These are phyloP conservation scores for Aegilops longissima DNA, from an alignment of 176 grass and related monocot genomes.

Conservation along the genomic window DNA sequence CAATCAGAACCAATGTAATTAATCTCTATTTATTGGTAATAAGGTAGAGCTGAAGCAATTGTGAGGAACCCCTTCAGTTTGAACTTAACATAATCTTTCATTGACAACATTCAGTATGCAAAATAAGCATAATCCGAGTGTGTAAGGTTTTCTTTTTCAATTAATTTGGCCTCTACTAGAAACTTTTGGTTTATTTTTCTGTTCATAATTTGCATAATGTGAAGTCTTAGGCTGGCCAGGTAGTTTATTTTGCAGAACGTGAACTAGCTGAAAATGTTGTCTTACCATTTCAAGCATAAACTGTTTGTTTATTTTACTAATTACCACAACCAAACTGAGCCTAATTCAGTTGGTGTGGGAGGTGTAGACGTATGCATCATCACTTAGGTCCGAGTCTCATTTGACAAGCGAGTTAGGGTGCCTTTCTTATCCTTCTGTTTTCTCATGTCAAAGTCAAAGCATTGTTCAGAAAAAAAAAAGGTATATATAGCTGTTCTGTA, in stretches of 20 bases:
- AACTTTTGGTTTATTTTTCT: not conserved
- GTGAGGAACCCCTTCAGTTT: not conserved
- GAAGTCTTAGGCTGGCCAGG: not conserved
- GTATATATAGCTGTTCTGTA: not conserved
- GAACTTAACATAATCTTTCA: not conserved
- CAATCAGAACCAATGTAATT: not conserved
- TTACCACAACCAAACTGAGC: no score
- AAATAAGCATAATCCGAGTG: not conserved
- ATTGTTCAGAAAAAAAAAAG: not conserved
- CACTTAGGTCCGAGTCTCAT: not conserved
- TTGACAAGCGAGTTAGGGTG: not conserved
- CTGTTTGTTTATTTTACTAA: no score
- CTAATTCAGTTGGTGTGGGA: not conserved
- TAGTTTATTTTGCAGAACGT: not conserved
- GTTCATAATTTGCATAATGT: not conserved
- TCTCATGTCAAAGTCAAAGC: not conserved
- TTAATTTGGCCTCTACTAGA: not conserved
- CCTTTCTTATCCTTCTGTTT: not conserved
- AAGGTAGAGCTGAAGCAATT: not conserved
- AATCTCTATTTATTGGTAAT: not conserved
- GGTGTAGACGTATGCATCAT: not conserved
- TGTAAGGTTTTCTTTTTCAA: not conserved
- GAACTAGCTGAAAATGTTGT: not conserved
- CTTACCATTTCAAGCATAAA: not conserved
- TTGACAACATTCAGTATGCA: not conserved